Evolutionary conservation across 805 yeast genomes (phyloP).

Genomic region (Kluyveromyces starmeri): DNA sequence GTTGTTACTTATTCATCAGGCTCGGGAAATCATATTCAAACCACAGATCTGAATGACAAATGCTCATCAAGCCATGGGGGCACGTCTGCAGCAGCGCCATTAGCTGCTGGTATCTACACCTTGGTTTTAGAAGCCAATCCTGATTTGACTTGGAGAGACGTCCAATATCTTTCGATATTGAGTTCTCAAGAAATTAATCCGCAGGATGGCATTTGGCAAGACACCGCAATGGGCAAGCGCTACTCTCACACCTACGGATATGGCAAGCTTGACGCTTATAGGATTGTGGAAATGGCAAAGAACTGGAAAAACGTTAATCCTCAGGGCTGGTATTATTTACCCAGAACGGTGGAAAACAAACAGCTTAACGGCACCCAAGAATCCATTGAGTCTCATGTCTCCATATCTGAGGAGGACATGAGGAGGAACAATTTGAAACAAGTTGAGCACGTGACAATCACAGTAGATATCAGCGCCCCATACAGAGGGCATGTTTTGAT

Average conservation of each 20-base stretch:
- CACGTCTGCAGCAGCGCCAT: slow-evolving; percentile 97
- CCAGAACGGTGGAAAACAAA: slow-evolving; percentile 30
- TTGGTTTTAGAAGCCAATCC: slow-evolving; percentile 79
- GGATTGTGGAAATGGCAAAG: slow-evolving; percentile 61
- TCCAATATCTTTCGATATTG: slow-evolving; percentile 73
- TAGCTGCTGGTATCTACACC: slow-evolving; percentile 93
- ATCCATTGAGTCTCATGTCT: slow-evolving; percentile 31
- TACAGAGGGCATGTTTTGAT: slow-evolving; percentile 65
- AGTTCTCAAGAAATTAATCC: slow-evolving; percentile 63
- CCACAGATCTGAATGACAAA: slow-evolving; percentile 64
- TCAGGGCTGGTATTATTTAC: slow-evolving; percentile 69
- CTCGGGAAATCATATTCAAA: slow-evolving; percentile 77
- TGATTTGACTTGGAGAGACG: slow-evolving; percentile 87
- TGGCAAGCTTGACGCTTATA: slow-evolving; percentile 82
- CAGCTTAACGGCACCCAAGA: slow-evolving; percentile 19
- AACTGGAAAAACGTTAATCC: slow-evolving; percentile 84
- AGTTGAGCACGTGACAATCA: slow-evolving; percentile 80
- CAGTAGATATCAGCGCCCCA: slow-evolving; percentile 57
- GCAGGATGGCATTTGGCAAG: slow-evolving; percentile 64
- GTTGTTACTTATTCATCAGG: slow-evolving; percentile 92
- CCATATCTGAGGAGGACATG: slow-evolving; percentile 42
- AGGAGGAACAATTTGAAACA: slow-evolving; percentile 51
- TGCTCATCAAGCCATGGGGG: slow-evolving; percentile 86
- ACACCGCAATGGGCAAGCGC: slow-evolving; percentile 52
- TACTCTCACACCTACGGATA: slow-evolving; percentile 87